Evolutionary conservation across 2,329 filamentous ascomycete genomes (phyloP), one percentile per base, ranked within the genome.

Genomic region (Catunica adiposa): DNA sequence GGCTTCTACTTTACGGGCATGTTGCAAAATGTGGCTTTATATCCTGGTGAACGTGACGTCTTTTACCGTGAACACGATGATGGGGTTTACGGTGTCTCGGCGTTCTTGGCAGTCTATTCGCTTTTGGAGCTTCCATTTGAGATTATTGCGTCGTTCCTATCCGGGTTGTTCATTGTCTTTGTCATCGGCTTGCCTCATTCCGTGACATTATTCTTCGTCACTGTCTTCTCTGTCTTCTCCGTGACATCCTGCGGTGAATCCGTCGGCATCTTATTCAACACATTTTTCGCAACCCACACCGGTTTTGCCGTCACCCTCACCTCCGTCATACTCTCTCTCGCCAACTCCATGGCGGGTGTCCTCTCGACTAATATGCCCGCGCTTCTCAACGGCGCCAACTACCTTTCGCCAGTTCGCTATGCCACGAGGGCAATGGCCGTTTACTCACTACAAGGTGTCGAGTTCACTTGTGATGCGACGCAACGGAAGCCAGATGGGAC

Each of bases 251-350:
- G 83, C 62, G 85, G 85, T 25, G 85, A 89, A 69, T 84, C 79
- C 54, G 63, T 89, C 1, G 84, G 85, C 0, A 88, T 89, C 63
- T 80, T 87, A 69, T 89, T 89, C 71, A 87, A 87, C 68, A 88
- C 84, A 0, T 68, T 89, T 7, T 85, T 88, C 64, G 8, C 50
- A 5, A 66, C 65, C 6, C 84, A 89, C 63, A 84, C 83, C 0
- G 85, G 85, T 1, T 89, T 89, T 64, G 83, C 84, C 0, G 78
- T 89, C 58, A 87, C 86, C 61, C 68, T 86, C 56, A 86, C 83
- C 60, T 80, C 77, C 0, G 75, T 86, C 44, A 71, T 89, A 17
- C 71, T 89, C 2, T 81, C 79, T 0, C 76, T 89, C 6, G 80
- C 83, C 0, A 82, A 83, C 61, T 76, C 80, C 63, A 84, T 89